A percentile compares a stretch with the other conserved stretches of the same genome.
Conservation (phyloP, 331 rosid species). For the Arachis monticola region DNA sequence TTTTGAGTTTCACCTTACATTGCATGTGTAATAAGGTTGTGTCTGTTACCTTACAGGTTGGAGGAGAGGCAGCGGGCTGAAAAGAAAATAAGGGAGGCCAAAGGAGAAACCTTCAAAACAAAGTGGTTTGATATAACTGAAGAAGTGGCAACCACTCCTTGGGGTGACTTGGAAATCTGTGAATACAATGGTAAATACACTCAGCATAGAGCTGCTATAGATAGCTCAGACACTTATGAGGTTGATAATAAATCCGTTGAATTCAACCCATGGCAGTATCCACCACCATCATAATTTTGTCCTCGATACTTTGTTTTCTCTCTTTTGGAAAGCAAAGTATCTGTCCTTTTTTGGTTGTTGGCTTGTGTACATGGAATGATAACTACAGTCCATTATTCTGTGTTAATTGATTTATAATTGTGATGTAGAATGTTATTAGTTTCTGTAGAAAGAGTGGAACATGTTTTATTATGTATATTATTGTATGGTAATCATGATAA, state of each 20-base stretch:
- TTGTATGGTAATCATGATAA: too few relatives aligned
- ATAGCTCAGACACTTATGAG: constrained; percentile 37
- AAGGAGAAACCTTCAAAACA: too few relatives aligned
- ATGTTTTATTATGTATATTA: too few relatives aligned
- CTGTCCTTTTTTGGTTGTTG: not conserved
- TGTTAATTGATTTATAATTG: constrained; percentile 25
- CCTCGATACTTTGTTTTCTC: constrained; percentile 28
- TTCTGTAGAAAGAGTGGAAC: too few relatives aligned
- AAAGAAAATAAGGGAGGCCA: too few relatives aligned
- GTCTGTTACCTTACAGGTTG: too few relatives aligned
- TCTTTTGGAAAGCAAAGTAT: constrained; percentile 27
- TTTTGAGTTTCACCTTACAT: too few relatives aligned
- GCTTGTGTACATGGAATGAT: constrained; percentile 17
- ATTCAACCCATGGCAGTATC: constrained; percentile 69
- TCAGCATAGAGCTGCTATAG: constrained; percentile 61
- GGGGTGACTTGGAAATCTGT: constrained; percentile 93
- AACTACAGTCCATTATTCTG: constrained; percentile 5
- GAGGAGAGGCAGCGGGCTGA: too few relatives aligned
- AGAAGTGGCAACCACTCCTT: constrained; percentile 78
- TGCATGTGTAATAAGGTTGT: too few relatives aligned
- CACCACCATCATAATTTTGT: constrained; percentile 39
- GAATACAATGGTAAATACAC: constrained; percentile 71
- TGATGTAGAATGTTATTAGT: not conserved
- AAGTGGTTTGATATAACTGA: constrained; percentile 9
- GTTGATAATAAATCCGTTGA: too few relatives aligned